Base-by-base conservation (phyloP, 148 eudicot genomes). In the Cornus florida region DNA sequence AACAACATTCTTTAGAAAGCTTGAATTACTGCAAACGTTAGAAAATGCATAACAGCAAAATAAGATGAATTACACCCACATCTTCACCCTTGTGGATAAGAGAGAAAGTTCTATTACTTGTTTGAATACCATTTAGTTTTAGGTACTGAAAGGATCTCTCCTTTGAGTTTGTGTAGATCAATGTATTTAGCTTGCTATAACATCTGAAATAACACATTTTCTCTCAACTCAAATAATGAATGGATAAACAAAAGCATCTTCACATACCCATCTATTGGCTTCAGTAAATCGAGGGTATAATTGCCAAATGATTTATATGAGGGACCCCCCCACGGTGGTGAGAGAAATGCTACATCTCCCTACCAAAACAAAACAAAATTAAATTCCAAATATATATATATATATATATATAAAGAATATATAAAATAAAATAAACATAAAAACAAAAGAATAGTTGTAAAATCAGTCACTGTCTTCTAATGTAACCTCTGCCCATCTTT, bases 251-350 rank as follows among this genome's bases (percentile, higher is more conserved):
- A 19, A 28, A 76, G 53, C 69, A 73, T 56, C 72, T 53, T 0
- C 39, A 76, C 87, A 17, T 86, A 88, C 91, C 91, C 91, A 39
- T 88, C 87, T 78, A 70, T 84, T 60, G 91, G 91, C 87, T 86
- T 88, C 86, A 88, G 78, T 39, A 80, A 70, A 78, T 88, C 87
- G 69, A 88, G 91, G 24, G 91, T 86, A 39, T 77, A 88, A 38
- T 77, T 80, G 71, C 80, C 82, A 16, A 59, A 76, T 73, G 70
- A 59, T 75, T 70, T 84, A 71, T 88, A 88, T 65, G 89, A 84
- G 24, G 91, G 91, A 70, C 91, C 91, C 10, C 91, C 91, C 91
- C 91, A 88, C 64, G 91, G 91, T 65, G 91, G 91, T 76, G 91
- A 80, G 67, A 88, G 89, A 82, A 28, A 88, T 23, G 80, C 80